Base-by-base conservation (phyloP, 2,329 filamentous ascomycete species). In the Colletotrichum spaethianum region DNA sequence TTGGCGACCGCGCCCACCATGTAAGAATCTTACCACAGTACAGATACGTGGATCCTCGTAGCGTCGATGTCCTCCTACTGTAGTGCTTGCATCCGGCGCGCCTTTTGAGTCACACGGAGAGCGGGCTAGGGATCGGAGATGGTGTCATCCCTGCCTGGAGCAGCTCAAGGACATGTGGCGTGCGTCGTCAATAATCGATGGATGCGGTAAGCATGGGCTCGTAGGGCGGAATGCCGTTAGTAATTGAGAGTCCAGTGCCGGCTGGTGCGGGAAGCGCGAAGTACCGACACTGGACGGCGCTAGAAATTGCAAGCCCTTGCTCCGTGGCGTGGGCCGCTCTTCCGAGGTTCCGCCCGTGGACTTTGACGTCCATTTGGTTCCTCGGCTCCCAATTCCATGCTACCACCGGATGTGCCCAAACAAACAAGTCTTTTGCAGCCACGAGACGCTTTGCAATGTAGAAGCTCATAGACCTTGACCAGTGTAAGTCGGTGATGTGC, bases 221-320 rank as follows among this genome's bases (percentile, higher is more conserved):
- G 23, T 20, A 63, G 31, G 28, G 48, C 38, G 33, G 59, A 52
- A 52, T 28, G 33, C 26, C n/a, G 40, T 66, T 60, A 46, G 46
- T 60, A 33, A 55, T 66, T 20, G 50, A 26, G 31, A 23, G 5
- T 7, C 14, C 40, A 62, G 31, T 56, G 56, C 56, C 63, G 63
- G 67, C 63, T 28, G 46, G 40, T 48, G 55, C 63, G 46, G 68
- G 40, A 67, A 62, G 56, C 33, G 68, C 56, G 26, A 67, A 61
- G 55, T 69, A 59, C 59, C 42, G 67, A 63, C 36, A 44, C 14
- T 31, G 26, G 33, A 38, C 36, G 33, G 28, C 57, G 60, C 57
- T 48, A 62, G 20, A 14, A 26, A 42, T 16, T 40, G 44, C 28
- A 23, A 20, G 20, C 20, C 28, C 53, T 38, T 61, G 5, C 28